A percentile compares a stretch with the other conserved stretches of the same genome.
Conservation (phyloP, 495 filamentous ascomycete genomes). For the Podospora anserina region DNA sequence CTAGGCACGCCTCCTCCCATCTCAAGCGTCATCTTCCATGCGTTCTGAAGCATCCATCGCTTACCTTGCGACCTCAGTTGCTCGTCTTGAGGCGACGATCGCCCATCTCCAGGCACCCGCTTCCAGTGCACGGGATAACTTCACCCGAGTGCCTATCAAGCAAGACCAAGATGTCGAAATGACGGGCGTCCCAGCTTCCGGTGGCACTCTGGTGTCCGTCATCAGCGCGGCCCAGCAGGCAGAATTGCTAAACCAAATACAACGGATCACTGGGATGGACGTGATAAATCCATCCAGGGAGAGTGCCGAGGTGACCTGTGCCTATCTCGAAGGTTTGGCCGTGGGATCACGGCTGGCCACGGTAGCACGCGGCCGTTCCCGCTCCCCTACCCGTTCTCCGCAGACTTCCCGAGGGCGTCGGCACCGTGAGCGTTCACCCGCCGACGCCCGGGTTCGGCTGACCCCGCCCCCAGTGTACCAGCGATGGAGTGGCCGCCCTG, state of each 20-base stretch:
- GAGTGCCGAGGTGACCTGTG: slow-evolving; percentile 21
- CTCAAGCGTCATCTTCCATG: neutral
- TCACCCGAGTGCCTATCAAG: neutral
- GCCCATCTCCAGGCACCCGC: neutral
- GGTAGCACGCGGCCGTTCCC: slow-evolving; percentile 5
- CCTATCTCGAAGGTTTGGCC: slow-evolving; percentile 34
- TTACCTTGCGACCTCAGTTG: neutral
- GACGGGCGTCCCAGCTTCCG: neutral
- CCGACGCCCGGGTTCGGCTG: neutral
- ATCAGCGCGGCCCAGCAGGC: neutral
- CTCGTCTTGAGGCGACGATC: neutral
- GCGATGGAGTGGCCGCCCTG: slow-evolving; percentile 1
- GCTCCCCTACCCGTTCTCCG: slow-evolving; percentile 18
- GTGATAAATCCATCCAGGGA: slow-evolving; percentile 9
- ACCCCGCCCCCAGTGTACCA: slow-evolving; percentile 11
- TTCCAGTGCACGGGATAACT: neutral
- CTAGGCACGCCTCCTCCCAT: neutral
- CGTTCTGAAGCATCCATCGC: neutral
- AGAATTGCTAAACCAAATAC: slow-evolving; percentile 11
- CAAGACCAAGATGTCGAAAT: neutral
- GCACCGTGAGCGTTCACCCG: neutral
- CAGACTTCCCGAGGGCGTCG: neutral
- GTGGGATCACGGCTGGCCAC: slow-evolving; percentile 23
- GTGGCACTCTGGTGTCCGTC: neutral
- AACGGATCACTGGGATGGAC: slow-evolving; percentile 4